Conservation (phyloP, 345 rosid species). For the Diplotaxis tenuifolia region DNA sequence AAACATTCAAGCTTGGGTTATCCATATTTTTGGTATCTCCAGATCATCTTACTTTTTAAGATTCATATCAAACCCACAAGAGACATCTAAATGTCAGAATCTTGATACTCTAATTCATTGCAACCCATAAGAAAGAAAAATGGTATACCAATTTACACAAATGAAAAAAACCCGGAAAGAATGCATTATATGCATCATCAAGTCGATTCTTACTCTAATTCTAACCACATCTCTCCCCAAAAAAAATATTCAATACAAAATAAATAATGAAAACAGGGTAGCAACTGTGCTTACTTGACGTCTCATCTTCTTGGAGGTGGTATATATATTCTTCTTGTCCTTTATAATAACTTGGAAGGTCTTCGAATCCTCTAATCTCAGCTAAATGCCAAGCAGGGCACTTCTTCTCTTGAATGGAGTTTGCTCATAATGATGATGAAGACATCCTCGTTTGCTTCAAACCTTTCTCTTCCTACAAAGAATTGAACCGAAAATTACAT, state of each 20-base stretch:
- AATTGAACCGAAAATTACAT: not conserved
- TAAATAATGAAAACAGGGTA: not conserved
- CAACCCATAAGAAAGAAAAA: not conserved
- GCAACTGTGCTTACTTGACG: slow-evolving; percentile 28
- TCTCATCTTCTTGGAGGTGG: slow-evolving; percentile 18
- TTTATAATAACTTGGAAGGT: not conserved
- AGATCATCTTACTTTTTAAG: not conserved
- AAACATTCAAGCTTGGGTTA: not conserved
- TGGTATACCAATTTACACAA: slow-evolving; percentile 25
- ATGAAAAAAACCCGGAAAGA: slow-evolving; percentile 1
- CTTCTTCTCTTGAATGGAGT: not conserved
- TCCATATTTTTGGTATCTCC: not conserved
- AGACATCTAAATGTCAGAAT: slow-evolving; percentile 12
- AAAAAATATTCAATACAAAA: not conserved
- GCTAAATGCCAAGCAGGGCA: slow-evolving; percentile 15
- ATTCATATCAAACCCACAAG: not conserved
- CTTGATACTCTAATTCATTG: slow-evolving; percentile 11
- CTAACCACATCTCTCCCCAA: not conserved
- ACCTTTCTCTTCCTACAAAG: slow-evolving; percentile 34
- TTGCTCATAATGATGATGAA: slow-evolving; percentile 23
- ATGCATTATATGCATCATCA: slow-evolving; percentile 21
- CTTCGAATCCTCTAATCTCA: slow-evolving; percentile 6
- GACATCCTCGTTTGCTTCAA: slow-evolving; percentile 17
- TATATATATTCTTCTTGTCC: slow-evolving; percentile 1
- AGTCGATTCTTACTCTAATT: slow-evolving; percentile 14